Conservation (phyloP, 495 filamentous ascomycete species). For the Daldinia decipiens region DNA sequence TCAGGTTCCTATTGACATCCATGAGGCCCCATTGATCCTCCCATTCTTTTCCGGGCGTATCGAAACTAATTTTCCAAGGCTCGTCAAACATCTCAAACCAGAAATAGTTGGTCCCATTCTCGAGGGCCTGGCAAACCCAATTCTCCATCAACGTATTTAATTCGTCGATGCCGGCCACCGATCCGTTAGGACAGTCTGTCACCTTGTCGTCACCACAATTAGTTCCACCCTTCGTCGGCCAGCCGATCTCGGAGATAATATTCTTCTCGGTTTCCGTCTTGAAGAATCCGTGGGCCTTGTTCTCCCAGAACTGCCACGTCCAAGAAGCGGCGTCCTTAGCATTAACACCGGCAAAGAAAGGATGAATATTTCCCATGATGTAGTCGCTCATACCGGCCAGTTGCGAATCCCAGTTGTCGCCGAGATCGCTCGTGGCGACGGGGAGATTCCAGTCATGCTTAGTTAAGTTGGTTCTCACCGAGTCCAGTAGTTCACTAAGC, state of each 20-base stretch:
- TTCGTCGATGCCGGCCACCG: conserved; percentile 81
- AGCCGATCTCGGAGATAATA: conserved; percentile 90
- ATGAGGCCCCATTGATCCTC: conserved; percentile 97
- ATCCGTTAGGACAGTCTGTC: conserved; percentile 65
- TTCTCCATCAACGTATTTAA: conserved; percentile 88
- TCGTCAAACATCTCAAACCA: conserved; percentile 98
- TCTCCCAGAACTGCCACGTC: conserved; percentile 89
- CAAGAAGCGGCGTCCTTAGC: conserved; percentile 76
- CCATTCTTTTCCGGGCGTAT: conserved; percentile 78
- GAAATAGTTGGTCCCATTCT: conserved; percentile 89
- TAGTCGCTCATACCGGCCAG: conserved; percentile 78
- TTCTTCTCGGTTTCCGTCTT: conserved; percentile 68
- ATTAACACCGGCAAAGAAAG: conserved; percentile 89
- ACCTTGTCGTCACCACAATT: conserved; percentile 69
- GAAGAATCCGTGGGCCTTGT: conserved; percentile 64
- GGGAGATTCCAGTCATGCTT: conserved; percentile 71
- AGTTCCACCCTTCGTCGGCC: conserved; percentile 87
- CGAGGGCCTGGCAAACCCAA: conserved; percentile 84
- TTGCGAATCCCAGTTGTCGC: conserved; percentile 80
- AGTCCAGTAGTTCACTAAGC: conserved; percentile 71
- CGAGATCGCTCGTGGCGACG: conserved; percentile 90
- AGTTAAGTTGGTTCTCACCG: conserved; percentile 78
- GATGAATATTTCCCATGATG: conserved; percentile 97
- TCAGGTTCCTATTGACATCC: conserved; percentile 86
- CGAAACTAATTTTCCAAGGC: conserved; percentile 87